Conservation (phyloP, 805 yeast genomes). For the Teunomyces stri region DNA sequence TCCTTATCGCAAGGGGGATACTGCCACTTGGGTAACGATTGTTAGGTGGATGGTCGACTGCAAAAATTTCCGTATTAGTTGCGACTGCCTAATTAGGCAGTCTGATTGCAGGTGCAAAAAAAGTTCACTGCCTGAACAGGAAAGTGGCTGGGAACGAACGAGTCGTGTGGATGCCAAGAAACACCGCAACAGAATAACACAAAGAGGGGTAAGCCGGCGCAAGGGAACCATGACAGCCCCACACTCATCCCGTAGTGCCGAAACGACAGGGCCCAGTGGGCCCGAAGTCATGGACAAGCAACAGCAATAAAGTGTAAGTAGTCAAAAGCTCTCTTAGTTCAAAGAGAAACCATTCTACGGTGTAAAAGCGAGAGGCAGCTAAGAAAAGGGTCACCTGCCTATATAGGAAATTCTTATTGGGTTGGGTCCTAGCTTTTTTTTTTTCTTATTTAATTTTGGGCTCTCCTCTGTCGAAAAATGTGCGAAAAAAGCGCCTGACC, state of each 20-base stretch:
- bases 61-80: slow-evolving; percentile 2
- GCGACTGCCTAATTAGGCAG: slow-evolving; percentile 10
- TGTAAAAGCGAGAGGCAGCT: no score
- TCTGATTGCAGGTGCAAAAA: not conserved
- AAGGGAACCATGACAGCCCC: not conserved
- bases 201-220: not conserved
- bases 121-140: not conserved
- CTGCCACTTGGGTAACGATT: not conserved
- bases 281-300: no score
- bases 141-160: not conserved
- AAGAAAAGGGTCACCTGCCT: no score
- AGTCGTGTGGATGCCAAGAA: not conserved
- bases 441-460: not conserved
- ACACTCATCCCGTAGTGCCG: no score
- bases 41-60: not conserved
- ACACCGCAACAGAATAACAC: not conserved
- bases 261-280: no score
- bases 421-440: no score
- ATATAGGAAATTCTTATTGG: no score
- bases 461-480: not conserved
- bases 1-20: not conserved
- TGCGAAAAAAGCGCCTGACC: not conserved
- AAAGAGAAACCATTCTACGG: no score
- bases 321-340: no score
- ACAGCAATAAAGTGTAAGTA: no score